Conservation (phyloP, 1,284 basidiomycete species). For the Trichosporon faecale region DNA sequence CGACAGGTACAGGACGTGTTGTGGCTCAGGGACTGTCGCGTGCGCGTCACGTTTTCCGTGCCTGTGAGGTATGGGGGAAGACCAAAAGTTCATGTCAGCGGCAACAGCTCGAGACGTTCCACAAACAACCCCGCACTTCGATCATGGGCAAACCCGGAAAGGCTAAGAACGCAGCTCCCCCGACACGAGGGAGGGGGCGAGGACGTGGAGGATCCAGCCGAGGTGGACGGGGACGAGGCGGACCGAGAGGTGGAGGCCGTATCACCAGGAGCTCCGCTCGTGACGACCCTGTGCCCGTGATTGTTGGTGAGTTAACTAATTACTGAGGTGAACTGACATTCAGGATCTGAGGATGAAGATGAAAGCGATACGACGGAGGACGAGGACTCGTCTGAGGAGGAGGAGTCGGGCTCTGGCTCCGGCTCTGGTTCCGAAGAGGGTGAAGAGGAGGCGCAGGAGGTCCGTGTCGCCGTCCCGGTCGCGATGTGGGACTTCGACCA, state of each 20-base stretch:
- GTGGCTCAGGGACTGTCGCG: slow-evolving; percentile 12
- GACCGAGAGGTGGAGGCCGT: slow-evolving; percentile 8
- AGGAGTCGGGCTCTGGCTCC: neutral
- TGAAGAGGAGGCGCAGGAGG: slow-evolving; percentile 33
- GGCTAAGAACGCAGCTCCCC: slow-evolving; percentile 19
- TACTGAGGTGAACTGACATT: neutral
- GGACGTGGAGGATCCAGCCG: slow-evolving; percentile 17
- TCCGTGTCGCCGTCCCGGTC: slow-evolving; percentile 63
- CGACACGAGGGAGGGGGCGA: slow-evolving; percentile 16
- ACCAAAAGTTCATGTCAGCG: slow-evolving; percentile 11
- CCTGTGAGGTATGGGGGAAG: neutral
- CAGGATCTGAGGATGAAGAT: slow-evolving; percentile 33
- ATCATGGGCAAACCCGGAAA: slow-evolving; percentile 27
- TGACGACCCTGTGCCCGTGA: slow-evolving; percentile 13
- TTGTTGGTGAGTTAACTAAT: slow-evolving; percentile 12
- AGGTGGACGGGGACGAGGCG: slow-evolving; percentile 14
- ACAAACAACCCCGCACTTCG: neutral
- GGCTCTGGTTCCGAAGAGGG: slow-evolving; percentile 40
- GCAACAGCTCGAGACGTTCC: neutral
- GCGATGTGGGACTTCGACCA: slow-evolving; percentile 98
- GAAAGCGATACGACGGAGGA: slow-evolving; percentile 13
- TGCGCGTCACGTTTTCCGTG: slow-evolving; percentile 2
- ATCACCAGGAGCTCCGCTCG: slow-evolving; percentile 3
- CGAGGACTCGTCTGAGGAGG: slow-evolving; percentile 8
- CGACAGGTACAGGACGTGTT: slow-evolving; percentile 12